Conservation (phyloP, 1,284 basidiomycete species). For the Agaricales sp. region DNA sequence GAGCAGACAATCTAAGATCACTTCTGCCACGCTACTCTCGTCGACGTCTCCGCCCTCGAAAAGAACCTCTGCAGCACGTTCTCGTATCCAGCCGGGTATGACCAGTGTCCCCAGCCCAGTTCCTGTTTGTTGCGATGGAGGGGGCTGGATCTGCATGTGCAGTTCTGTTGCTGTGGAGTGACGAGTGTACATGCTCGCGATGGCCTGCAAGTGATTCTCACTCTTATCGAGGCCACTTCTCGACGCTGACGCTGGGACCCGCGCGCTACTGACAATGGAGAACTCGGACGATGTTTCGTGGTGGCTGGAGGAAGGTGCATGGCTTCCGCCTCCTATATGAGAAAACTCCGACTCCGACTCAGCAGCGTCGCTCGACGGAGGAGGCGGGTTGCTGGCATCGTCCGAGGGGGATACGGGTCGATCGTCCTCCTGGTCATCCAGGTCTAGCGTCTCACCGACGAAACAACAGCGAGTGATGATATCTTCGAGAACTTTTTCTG, state of each 20-base stretch:
- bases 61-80: constrained; percentile 82
- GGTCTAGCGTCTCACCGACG: constrained; percentile 46
- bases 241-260: constrained; percentile 14
- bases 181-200: constrained; percentile 58
- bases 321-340: constrained; percentile 39
- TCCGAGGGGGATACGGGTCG: constrained; percentile 16
- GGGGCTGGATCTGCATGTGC: constrained; percentile 54
- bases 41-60: constrained; percentile 88
- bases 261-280: constrained; percentile 37
- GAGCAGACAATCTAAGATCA: constrained; percentile 67
- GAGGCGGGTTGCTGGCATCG: constrained; percentile 31
- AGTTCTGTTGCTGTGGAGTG: constrained; percentile 69
- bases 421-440: constrained; percentile 8
- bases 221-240: constrained; percentile 18
- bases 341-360: constrained; percentile 59
- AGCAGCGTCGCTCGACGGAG: constrained; percentile 29
- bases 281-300: constrained; percentile 50
- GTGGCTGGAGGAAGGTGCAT: constrained; percentile 23
- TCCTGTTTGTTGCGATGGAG: constrained; percentile 48
- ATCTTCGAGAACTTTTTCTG: constrained; percentile 68
- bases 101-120: constrained; percentile 71
- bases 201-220: constrained; percentile 51
- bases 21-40: constrained; percentile 72
- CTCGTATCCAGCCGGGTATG: constrained; percentile 92
- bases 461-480: constrained; percentile 79